Evolutionary conservation across 106 monocot species (phyloP), one percentile per base, ranked within the genome.

Genomic region (Gastrodia elata): DNA sequence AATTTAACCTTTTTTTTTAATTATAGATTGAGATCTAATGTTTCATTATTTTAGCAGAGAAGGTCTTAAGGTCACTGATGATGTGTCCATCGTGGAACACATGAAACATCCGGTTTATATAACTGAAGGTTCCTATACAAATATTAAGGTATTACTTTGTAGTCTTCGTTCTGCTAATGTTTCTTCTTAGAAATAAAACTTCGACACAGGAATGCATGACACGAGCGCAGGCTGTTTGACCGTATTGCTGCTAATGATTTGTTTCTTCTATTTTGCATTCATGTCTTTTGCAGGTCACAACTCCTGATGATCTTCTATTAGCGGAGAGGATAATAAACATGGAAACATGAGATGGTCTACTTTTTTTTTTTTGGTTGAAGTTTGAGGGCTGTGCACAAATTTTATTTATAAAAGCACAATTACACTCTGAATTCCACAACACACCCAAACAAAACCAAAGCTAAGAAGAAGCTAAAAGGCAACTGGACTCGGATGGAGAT

Each of bases 11-110:
- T n/a, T 2, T n/a, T 52, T 52, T 52, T 52, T 52, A 13, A 32
- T 15, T 61, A 5, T 11, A 30, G 0, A 11, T 9, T 61, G 30
- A 61, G 38, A 37, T 18, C 0, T 6, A 22, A 40, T 65, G 18
- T 9, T 65, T 71, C 26, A 33, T 65, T 52, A 38, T 34, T 65
- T 55, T 65, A 61, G 38, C 82, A 99, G 98, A 74, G 73, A 99
- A 68, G 82, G 80, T 32, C 83, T 99, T 44, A 91, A 99, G 84
- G 98, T 99, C n/a, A 93, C 93, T 13, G 98, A 99, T 75, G 98
- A 99, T 82, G 98, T 94, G 26, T 93, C 98, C 1, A 93, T 99
- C 32, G 93, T 99, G 76, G 98, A 99, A 76, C 89, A 99, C 79
- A 82, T 99, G n/a, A 87, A 94, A 64, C 87, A 99, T 68, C 91